Conservation (phyloP, 805 yeast genomes). For the Candida peoriensis region DNA sequence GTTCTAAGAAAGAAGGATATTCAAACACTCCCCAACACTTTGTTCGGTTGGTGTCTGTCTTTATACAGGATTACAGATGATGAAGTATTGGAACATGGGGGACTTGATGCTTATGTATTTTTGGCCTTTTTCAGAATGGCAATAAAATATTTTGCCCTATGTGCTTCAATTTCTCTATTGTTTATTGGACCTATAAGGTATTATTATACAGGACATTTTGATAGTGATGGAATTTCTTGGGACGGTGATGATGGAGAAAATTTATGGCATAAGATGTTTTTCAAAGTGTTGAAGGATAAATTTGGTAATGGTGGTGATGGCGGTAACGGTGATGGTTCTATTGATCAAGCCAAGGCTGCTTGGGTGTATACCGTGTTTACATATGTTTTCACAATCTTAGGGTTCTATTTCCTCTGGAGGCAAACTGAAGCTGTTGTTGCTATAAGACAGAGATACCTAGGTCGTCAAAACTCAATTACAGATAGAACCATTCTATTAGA, state of each 20-base stretch:
- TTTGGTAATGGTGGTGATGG: constrained; percentile 2
- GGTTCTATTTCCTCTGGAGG: constrained; percentile 53
- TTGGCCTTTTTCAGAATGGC: constrained; percentile 88
- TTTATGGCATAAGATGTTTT: background rate
- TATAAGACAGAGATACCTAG: constrained; percentile 76
- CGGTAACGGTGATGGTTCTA: constrained; percentile 4
- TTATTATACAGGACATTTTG: constrained; percentile 76
- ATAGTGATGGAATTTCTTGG: constrained; percentile 37
- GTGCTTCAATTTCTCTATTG: constrained; percentile 64
- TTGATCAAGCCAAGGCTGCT: constrained; percentile 13
- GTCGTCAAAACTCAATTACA: constrained; percentile 82
- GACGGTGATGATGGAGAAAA: constrained; percentile 1
- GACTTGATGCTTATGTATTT: constrained; percentile 90
- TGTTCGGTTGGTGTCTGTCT: constrained; percentile 79
- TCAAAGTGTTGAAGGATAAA: background rate
- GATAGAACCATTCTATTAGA: constrained; percentile 85
- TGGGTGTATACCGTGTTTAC: constrained; percentile 91
- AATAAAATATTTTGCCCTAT: constrained; percentile 58
- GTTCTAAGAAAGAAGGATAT: constrained; percentile 40
- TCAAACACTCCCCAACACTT: constrained; percentile 54
- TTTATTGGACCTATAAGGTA: constrained; percentile 83
- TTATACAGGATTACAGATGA: constrained; percentile 62
- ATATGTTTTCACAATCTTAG: constrained; percentile 71
- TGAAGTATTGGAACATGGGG: constrained; percentile 83
- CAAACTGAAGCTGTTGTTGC: constrained; percentile 71